A percentile compares a stretch with the other conserved stretches of the same genome.
Conservation (phyloP, 768 basidiomycete genomes). For the Sporobolomyces pararoseus region DNA sequence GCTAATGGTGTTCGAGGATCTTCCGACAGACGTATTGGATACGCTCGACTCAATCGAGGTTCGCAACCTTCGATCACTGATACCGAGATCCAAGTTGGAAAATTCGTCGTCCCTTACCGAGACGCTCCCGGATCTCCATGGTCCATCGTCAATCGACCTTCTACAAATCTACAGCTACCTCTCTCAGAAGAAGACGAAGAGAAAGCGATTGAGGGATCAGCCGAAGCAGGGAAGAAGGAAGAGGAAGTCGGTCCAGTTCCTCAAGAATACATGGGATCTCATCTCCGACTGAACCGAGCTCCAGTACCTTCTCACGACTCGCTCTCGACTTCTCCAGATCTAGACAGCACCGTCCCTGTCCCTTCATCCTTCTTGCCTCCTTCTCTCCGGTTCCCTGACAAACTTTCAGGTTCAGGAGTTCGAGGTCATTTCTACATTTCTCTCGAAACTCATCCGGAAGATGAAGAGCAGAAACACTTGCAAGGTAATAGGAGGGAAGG, state of each 20-base stretch:
- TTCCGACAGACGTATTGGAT: slow-evolving; percentile 52
- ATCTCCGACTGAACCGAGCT: slow-evolving; percentile 7
- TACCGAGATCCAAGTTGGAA: slow-evolving; percentile 82
- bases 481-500: neutral
- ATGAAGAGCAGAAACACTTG: neutral
- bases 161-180: neutral
- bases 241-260: slow-evolving; percentile 7
- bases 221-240: neutral
- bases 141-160: neutral
- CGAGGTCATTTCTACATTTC: slow-evolving; percentile 18
- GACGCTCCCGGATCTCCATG: slow-evolving; percentile 7
- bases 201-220: neutral
- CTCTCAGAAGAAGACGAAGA: slow-evolving; percentile 3
- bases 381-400: neutral
- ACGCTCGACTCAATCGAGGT: slow-evolving; percentile 60
- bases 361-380: neutral
- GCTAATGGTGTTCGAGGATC: too few relatives aligned
- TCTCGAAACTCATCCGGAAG: slow-evolving; percentile 9
- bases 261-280: neutral
- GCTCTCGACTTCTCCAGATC: neutral
- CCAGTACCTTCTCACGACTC: slow-evolving; percentile 1
- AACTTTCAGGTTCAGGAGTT: neutral
- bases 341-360: slow-evolving; percentile 3
- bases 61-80: slow-evolving; percentile 81
- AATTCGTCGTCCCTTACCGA: slow-evolving; percentile 66